A percentile compares a stretch with the other conserved stretches of the same genome.
These are phyloP conservation scores for Coccomyxa subellipsoidea DNA, from an alignment of 163 green algal genomes.

Conservation along the genomic window DNA sequence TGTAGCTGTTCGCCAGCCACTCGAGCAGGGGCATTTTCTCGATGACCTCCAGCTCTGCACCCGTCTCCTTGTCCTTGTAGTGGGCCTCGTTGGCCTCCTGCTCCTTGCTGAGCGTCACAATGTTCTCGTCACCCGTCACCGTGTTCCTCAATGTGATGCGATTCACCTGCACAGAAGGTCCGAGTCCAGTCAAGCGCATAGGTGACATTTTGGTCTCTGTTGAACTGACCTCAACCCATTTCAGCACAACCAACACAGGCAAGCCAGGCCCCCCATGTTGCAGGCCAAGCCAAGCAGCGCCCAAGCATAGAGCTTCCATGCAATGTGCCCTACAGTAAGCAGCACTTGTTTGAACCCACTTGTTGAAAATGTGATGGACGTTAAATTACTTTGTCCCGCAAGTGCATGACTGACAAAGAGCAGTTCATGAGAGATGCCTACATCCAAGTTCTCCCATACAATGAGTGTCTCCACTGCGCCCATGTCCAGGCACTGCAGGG, in stretches of 20 bases:
- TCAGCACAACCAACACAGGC: background rate
- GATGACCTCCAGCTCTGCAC: slow-evolving; percentile 87
- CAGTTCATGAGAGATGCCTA: too few relatives aligned
- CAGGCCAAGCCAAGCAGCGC: background rate
- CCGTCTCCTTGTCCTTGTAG: slow-evolving; percentile 90
- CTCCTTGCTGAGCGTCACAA: slow-evolving; percentile 66
- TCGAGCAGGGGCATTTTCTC: slow-evolving; percentile 92
- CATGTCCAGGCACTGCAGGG: slow-evolving; percentile 94
- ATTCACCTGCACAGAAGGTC: background rate
- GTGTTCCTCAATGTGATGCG: background rate
- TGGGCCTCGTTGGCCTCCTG: slow-evolving; percentile 78
- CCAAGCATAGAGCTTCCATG: background rate
- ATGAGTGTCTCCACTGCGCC: slow-evolving; percentile 97
- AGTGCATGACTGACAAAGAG: too few relatives aligned
- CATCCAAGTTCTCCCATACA: slow-evolving; percentile 95
- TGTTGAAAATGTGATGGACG: too few relatives aligned
- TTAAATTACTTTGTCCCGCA: too few relatives aligned
- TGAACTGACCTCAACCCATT: background rate
- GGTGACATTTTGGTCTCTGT: background rate
- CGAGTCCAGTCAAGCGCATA: background rate
- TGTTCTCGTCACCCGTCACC: background rate
- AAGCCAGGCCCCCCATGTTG: too few relatives aligned
- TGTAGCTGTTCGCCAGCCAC: slow-evolving; percentile 98
- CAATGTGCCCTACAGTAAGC: too few relatives aligned
- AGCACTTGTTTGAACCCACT: too few relatives aligned